These are phyloP conservation scores for Lactifluus piperatus DNA, from an alignment of 768 basidiomycete species.

Conservation along the genomic window DNA sequence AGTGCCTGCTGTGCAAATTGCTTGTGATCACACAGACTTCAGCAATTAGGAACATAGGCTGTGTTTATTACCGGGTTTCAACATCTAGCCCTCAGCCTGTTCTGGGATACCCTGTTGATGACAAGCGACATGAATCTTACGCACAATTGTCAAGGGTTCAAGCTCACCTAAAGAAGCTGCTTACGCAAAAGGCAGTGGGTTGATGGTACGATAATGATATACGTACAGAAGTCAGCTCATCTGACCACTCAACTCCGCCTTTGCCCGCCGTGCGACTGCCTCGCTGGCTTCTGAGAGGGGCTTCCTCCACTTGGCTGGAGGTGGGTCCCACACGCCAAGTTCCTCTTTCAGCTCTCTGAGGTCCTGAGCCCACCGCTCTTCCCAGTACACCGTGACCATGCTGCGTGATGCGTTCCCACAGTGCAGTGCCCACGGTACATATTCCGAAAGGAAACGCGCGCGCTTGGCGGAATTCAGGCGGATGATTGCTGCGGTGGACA, in stretches of 20 bases:
- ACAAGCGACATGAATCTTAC: not conserved
- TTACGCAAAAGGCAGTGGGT: slow-evolving; percentile 6
- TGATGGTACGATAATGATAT: slow-evolving; percentile 3
- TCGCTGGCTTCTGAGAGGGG: slow-evolving; percentile 54
- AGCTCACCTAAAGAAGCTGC: slow-evolving; percentile 4
- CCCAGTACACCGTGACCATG: slow-evolving; percentile 92
- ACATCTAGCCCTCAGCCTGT: not conserved
- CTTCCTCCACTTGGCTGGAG: slow-evolving; percentile 60
- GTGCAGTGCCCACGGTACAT: slow-evolving; percentile 86
- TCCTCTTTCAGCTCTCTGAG: slow-evolving; percentile 78
- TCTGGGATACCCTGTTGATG: not conserved
- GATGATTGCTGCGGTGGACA: slow-evolving; percentile 75
- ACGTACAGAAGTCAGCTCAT: slow-evolving; percentile 11
- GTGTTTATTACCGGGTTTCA: not conserved
- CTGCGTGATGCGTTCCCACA: slow-evolving; percentile 69
- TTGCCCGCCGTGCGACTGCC: slow-evolving; percentile 29
- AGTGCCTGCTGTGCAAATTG: not conserved
- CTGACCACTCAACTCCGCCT: not conserved
- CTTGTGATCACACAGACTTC: not conserved
- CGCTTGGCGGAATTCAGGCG: slow-evolving; percentile 45
- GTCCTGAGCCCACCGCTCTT: slow-evolving; percentile 83
- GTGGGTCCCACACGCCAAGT: slow-evolving; percentile 79
- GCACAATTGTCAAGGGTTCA: not conserved
- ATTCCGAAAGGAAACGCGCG: slow-evolving; percentile 56
- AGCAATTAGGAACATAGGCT: not conserved